Conservation (phyloP, 176 grass and related monocot species). For the Stipa capillata region DNA sequence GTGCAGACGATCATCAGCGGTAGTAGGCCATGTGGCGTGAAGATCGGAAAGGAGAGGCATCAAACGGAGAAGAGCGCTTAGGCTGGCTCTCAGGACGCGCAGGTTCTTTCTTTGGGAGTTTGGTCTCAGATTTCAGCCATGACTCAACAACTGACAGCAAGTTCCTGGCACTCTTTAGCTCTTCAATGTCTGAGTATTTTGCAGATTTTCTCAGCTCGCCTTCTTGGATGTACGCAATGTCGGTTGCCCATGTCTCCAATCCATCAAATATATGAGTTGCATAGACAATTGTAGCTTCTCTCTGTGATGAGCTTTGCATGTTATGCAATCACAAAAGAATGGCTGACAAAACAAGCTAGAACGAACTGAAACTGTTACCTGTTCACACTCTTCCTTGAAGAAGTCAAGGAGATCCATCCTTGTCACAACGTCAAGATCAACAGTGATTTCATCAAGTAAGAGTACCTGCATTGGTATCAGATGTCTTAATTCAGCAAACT, state of each 20-base stretch:
- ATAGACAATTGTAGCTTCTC: constrained; percentile 86
- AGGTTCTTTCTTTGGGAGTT: constrained; percentile 55
- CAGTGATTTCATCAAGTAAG: constrained; percentile 82
- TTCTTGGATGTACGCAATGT: constrained; percentile 84
- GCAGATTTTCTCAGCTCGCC: constrained; percentile 61
- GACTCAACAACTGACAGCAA: constrained; percentile 79
- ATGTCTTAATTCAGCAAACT: not conserved
- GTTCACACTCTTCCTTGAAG: constrained; percentile 94
- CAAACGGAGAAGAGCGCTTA: constrained; percentile 56
- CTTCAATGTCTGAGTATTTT: constrained; percentile 45
- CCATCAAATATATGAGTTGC: constrained; percentile 95
- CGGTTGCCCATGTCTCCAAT: constrained; percentile 73
- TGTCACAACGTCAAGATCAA: constrained; percentile 87
- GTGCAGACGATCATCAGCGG: constrained; percentile 37
- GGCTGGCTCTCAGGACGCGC: constrained; percentile 19
- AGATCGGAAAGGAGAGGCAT: constrained; percentile 69
- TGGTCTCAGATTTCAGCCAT: constrained; percentile 72
- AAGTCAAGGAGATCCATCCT: constrained; percentile 96
- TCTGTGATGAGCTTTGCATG: constrained; percentile 16
- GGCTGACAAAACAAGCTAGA: not conserved
- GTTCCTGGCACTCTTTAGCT: constrained; percentile 65
- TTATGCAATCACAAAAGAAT: not conserved
- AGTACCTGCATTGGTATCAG: constrained; percentile 50
- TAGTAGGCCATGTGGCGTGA: constrained; percentile 98
- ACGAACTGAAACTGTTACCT: constrained; percentile 34